These are phyloP conservation scores for Phyllostachys edulis DNA, from an alignment of 176 grass and related monocot species.

Conservation along the genomic window DNA sequence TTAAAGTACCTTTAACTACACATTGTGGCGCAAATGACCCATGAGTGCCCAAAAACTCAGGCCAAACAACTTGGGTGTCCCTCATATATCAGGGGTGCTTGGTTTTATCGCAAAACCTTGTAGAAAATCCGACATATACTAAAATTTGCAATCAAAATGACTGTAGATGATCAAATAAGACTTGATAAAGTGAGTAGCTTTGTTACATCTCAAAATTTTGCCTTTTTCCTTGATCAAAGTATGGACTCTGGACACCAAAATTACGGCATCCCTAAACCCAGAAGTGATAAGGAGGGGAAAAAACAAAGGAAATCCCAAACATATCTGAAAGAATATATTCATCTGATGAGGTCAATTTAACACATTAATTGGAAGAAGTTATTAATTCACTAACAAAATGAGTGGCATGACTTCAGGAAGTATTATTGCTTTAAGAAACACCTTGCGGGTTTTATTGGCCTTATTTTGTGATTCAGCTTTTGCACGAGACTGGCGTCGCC, in stretches of 20 bases:
- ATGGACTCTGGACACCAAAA: background rate
- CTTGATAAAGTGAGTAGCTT: background rate
- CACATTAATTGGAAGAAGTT: background rate
- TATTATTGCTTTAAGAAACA: background rate
- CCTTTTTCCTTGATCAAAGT: background rate
- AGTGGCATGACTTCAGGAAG: background rate
- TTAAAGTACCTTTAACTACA: too few relatives aligned
- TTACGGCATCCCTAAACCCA: background rate
- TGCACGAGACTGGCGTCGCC: background rate
- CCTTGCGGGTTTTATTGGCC: background rate
- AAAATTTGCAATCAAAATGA: background rate
- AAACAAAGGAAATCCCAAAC: background rate
- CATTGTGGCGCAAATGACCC: too few relatives aligned
- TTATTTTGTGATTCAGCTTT: slow-evolving; percentile 19
- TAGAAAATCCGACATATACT: background rate
- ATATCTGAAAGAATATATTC: background rate
- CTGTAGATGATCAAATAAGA: background rate
- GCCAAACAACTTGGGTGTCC: too few relatives aligned
- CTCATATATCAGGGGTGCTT: too few relatives aligned
- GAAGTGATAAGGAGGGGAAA: background rate
- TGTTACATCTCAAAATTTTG: too few relatives aligned
- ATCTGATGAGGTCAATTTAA: background rate
- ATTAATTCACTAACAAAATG: background rate
- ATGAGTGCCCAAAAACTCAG: too few relatives aligned
- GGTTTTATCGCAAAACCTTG: background rate